These are phyloP conservation scores for Emmonsiellopsis sp. DNA, from an alignment of 2,329 filamentous ascomycete species.

Conservation along the genomic window DNA sequence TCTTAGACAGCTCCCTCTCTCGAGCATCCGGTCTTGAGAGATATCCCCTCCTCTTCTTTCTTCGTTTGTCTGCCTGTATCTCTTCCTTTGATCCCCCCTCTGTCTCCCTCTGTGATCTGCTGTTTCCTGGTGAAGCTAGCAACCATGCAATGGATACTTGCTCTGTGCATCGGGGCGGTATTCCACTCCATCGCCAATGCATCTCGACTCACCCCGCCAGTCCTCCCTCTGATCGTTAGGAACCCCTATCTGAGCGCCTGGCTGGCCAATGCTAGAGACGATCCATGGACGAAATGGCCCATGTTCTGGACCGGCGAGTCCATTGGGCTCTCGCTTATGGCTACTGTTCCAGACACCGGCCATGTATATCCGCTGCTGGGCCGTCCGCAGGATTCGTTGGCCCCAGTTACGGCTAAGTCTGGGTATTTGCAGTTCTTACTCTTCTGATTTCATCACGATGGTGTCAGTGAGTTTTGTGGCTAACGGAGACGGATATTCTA, in stretches of 20 bases:
- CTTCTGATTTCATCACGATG: not conserved
- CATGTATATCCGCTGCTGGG: conserved; percentile 56
- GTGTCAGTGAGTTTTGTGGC: not conserved
- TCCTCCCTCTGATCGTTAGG: conserved; percentile 64
- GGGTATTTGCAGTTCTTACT: conserved; percentile 23
- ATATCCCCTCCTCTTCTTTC: not conserved
- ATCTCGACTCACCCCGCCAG: conserved; percentile 50
- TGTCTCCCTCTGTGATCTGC: not conserved
- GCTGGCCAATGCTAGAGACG: conserved; percentile 60
- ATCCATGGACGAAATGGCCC: conserved; percentile 76
- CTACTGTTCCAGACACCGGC: conserved; percentile 49
- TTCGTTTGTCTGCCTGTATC: not conserved
- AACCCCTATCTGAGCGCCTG: conserved; percentile 72
- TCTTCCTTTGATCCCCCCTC: not conserved
- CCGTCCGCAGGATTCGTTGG: conserved; percentile 55
- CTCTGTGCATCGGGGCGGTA: conserved; percentile 22
- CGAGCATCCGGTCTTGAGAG: conserved; percentile 2
- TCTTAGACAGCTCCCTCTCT: conserved; percentile 1
- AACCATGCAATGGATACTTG: conserved; percentile 8
- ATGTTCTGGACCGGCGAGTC: conserved; percentile 72
- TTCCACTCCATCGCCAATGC: conserved; percentile 37
- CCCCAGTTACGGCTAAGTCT: conserved; percentile 16
- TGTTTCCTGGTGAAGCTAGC: not conserved
- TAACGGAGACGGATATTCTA: not conserved
- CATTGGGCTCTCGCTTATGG: conserved; percentile 55